phyloP scores from a whole-genome alignment of 306 rosid species.

The Cicer cuneatum region DNA sequence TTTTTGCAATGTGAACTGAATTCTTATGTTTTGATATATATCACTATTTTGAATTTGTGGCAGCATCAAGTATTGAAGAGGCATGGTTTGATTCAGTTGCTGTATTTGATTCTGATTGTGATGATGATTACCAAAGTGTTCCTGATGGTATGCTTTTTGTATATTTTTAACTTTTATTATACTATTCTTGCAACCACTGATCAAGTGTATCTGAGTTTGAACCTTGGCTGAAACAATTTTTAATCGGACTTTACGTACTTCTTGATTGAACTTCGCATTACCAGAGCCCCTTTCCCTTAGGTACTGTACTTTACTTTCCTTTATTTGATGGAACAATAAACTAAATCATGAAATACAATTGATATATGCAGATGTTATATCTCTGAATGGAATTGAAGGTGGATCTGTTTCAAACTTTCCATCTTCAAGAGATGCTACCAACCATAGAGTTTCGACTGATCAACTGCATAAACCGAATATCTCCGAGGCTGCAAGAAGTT shows the following conservation, averaged over 20 bases:
- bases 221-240: not conserved
- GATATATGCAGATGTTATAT: constrained; percentile 63
- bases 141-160: constrained; percentile 66
- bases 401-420: constrained; percentile 54
- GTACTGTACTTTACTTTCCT: no score
- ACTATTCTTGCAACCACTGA: no score
- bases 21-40: not conserved
- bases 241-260: no score
- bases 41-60: constrained; percentile 26
- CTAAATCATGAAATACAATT: not conserved
- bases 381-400: constrained; percentile 62
- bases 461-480: constrained; percentile 50
- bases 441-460: constrained; percentile 52
- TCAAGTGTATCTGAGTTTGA: no score
- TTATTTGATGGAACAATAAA: not conserved
- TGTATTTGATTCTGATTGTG: constrained; percentile 82
- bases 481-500: constrained; percentile 51
- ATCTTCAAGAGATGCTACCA: constrained; percentile 57
- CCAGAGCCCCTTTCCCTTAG: no score
- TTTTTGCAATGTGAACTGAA: constrained; percentile 7
- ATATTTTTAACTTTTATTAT: not conserved
- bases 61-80: constrained; percentile 66
- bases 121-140: constrained; percentile 88
- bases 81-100: constrained; percentile 85
- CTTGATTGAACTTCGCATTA: no score